phyloP scores from a whole-genome alignment of 805 yeast genomes.

The Candida orba region DNA sequence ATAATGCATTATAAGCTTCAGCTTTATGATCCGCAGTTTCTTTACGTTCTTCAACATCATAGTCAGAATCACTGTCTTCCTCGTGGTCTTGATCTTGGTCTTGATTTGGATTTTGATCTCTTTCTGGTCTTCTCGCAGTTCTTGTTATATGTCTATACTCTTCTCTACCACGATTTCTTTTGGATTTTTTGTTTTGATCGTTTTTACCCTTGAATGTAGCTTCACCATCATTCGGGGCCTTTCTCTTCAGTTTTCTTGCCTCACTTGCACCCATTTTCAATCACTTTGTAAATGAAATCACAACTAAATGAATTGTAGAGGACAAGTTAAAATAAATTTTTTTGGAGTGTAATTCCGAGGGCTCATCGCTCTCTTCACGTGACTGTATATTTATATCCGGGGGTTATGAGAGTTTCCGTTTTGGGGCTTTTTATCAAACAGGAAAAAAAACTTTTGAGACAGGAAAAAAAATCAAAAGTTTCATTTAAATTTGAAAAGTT shows the following conservation, averaged over 20 bases:
- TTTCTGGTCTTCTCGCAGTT: conserved; percentile 35
- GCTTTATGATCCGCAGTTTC: conserved; percentile 19
- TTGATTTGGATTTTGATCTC: conserved; percentile 13
- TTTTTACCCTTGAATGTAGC: too few relatives aligned
- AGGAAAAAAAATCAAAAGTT: background rate
- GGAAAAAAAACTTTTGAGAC: background rate
- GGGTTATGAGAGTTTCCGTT: background rate
- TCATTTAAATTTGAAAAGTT: too few relatives aligned
- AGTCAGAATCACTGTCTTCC: background rate
- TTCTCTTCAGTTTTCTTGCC: conserved; percentile 8
- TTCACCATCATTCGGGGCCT: background rate
- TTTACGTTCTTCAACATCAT: background rate
- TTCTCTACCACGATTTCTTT: conserved; percentile 44
- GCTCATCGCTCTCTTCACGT: too few relatives aligned
- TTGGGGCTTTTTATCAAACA: background rate
- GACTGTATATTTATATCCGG: background rate
- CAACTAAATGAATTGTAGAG: too few relatives aligned
- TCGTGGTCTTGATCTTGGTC: conserved; percentile 11
- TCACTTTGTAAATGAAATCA: background rate
- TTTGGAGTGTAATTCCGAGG: too few relatives aligned
- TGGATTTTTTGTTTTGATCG: conserved; percentile 8
- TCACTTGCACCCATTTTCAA: conserved; percentile 12
- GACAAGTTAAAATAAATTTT: too few relatives aligned
- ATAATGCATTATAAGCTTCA: conserved; percentile 58
- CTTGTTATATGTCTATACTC: conserved; percentile 55